Evolutionary conservation across 257 asterid species (phyloP).

Genomic region (Mitragyna speciosa): DNA sequence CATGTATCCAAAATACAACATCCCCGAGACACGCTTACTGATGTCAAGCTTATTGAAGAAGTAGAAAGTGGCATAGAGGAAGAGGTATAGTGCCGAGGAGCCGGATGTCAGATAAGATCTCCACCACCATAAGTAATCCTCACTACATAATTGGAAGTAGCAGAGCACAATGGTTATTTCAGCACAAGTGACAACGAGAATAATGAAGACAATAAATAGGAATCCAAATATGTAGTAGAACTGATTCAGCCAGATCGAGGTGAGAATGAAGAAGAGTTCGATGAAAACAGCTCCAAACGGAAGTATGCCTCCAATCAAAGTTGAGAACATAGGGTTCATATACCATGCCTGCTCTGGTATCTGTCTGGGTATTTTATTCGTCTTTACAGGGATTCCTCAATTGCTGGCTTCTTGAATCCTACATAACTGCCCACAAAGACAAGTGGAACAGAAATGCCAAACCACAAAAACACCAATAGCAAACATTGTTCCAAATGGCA

Average conservation of each 20-base stretch:
- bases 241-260: constrained; percentile 83
- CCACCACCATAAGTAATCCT: constrained; percentile 89
- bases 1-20: constrained; percentile 79
- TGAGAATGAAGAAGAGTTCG: constrained; percentile 77
- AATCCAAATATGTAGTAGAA: constrained; percentile 88
- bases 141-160: constrained; percentile 83
- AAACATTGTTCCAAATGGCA: constrained; percentile 77
- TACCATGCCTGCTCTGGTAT: constrained; percentile 82
- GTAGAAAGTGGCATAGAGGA: constrained; percentile 74
- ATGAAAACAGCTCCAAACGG: constrained; percentile 81
- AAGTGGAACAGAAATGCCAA: constrained; percentile 76
- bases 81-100: constrained; percentile 68
- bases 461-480: constrained; percentile 72
- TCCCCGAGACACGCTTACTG: constrained; percentile 70
- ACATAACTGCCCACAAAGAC: constrained; percentile 66
- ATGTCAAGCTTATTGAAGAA: constrained; percentile 83
- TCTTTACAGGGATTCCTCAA: constrained; percentile 71
- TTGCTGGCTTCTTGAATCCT: constrained; percentile 63
- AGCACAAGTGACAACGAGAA: constrained; percentile 72
- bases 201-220: constrained; percentile 69
- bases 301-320: constrained; percentile 69
- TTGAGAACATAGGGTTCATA: constrained; percentile 60
- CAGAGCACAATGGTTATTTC: constrained; percentile 73
- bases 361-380: constrained; percentile 69
- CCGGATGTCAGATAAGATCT: constrained; percentile 71